Evolutionary conservation across 164 flowering plant species (phyloP).

Genomic region (Santalum album): DNA sequence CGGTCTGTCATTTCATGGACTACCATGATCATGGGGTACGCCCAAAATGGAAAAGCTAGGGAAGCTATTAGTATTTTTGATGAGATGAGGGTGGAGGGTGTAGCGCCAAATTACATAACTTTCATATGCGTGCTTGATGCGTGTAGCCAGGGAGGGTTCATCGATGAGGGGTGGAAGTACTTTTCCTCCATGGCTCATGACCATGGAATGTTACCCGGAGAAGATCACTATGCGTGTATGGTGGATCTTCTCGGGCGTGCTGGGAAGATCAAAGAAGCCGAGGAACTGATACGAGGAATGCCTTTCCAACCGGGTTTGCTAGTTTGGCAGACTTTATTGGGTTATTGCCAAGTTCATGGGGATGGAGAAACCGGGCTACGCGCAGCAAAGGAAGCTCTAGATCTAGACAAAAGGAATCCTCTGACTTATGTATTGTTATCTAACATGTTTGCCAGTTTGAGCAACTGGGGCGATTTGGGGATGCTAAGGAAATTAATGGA

Average conservation of each 20-base stretch:
- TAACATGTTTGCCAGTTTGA: conserved; percentile 49
- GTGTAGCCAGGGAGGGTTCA: conserved; percentile 62
- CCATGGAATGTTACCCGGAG: conserved; percentile 49
- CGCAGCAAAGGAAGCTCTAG: conserved; percentile 51
- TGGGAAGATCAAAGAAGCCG: conserved; percentile 55
- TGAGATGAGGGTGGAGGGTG: conserved; percentile 36
- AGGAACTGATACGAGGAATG: conserved; percentile 46
- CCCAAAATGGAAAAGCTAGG: conserved; percentile 48
- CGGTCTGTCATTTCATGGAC: conserved; percentile 64
- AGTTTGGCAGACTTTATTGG: conserved; percentile 72
- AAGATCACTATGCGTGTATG: conserved; percentile 79
- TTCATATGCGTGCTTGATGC: conserved; percentile 69
- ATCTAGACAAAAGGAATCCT: conserved; percentile 39
- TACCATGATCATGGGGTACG: conserved; percentile 72
- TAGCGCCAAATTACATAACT: conserved; percentile 58
- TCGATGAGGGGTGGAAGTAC: conserved; percentile 48
- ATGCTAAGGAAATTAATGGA: conserved; percentile 46
- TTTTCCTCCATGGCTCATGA: conserved; percentile 45
- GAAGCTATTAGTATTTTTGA: conserved; percentile 52
- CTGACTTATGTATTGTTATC: conserved; percentile 60
- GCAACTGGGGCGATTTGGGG: conserved; percentile 46
- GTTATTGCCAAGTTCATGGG: conserved; percentile 55
- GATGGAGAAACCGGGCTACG: conserved; percentile 49
- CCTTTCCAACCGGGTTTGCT: conserved; percentile 48
- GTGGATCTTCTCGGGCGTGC: conserved; percentile 61